Evolutionary conservation across 2,329 filamentous ascomycete genomes (phyloP).

Genomic region (Aspergillus quadricinctus): DNA sequence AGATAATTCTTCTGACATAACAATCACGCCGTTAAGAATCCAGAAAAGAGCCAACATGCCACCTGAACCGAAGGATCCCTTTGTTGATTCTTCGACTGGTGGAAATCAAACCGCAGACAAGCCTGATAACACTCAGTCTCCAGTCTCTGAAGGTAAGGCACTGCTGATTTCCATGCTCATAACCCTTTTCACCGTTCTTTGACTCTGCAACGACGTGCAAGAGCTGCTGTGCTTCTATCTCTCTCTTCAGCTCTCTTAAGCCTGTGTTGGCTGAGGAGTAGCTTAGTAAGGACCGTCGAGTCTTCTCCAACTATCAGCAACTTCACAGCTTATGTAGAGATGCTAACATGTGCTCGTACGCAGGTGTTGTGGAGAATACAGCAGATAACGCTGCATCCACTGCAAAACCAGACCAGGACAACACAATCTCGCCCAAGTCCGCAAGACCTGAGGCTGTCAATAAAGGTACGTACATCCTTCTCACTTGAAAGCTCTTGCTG

Average conservation of each 20-base stretch:
- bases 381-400: background rate
- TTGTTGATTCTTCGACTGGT: background rate
- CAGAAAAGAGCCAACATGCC: background rate
- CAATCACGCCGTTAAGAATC: background rate
- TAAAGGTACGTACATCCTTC: background rate
- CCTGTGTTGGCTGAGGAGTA: background rate
- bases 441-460: background rate
- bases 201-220: background rate
- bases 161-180: background rate
- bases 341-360: background rate
- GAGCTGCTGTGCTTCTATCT: background rate
- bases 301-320: background rate
- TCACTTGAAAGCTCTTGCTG: background rate
- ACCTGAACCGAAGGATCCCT: conserved; percentile 1
- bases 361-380: background rate
- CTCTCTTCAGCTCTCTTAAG: background rate
- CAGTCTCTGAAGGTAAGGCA: background rate
- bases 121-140: background rate
- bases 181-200: background rate
- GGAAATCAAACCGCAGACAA: background rate
- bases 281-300: background rate
- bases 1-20: background rate
- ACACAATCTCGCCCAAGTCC: background rate
- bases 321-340: background rate
- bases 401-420: background rate